These are phyloP conservation scores for Myxozyma vanderwaltii DNA, from an alignment of 805 yeast genomes.

Conservation along the genomic window DNA sequence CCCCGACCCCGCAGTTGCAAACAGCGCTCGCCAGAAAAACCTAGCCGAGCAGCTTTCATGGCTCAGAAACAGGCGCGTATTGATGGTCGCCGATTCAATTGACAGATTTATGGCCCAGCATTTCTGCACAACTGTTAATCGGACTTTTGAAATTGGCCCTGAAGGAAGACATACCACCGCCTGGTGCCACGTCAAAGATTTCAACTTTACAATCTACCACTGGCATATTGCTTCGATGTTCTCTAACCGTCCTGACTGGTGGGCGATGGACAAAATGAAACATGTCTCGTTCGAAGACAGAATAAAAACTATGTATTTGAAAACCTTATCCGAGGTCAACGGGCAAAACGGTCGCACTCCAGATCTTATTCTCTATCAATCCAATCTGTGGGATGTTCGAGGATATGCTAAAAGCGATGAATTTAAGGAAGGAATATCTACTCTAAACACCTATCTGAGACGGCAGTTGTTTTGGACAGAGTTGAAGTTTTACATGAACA, in stretches of 20 bases:
- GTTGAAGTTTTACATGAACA: slow-evolving; percentile 14
- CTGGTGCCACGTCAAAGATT: slow-evolving; percentile 17
- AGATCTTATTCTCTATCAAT: slow-evolving; percentile 19
- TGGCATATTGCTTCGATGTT: slow-evolving; percentile 30
- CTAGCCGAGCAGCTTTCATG: slow-evolving; percentile 2
- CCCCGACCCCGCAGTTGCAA: too few species aligned
- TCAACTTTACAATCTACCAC: slow-evolving; percentile 26
- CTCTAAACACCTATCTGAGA: slow-evolving; percentile 3
- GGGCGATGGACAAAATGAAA: slow-evolving; percentile 27
- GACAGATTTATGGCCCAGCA: slow-evolving; percentile 16
- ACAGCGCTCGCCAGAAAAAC: neutral
- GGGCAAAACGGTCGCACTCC: slow-evolving; percentile 19
- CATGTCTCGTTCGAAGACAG: slow-evolving; percentile 23
- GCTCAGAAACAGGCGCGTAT: slow-evolving; percentile 15
- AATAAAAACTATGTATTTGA: slow-evolving; percentile 8
- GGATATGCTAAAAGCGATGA: slow-evolving; percentile 9
- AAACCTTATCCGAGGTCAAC: slow-evolving; percentile 7
- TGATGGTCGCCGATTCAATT: slow-evolving; percentile 23
- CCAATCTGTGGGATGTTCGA: slow-evolving; percentile 20
- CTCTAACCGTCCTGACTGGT: slow-evolving; percentile 26
- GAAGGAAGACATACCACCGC: slow-evolving; percentile 24
- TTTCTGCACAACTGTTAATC: slow-evolving; percentile 15
- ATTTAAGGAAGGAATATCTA: neutral
- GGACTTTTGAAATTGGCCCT: slow-evolving; percentile 1
- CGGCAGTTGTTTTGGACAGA: slow-evolving; percentile 22